Evolutionary conservation across 179 eudicot genomes (phyloP).

Genomic region (Sideroxylon spinosum): DNA sequence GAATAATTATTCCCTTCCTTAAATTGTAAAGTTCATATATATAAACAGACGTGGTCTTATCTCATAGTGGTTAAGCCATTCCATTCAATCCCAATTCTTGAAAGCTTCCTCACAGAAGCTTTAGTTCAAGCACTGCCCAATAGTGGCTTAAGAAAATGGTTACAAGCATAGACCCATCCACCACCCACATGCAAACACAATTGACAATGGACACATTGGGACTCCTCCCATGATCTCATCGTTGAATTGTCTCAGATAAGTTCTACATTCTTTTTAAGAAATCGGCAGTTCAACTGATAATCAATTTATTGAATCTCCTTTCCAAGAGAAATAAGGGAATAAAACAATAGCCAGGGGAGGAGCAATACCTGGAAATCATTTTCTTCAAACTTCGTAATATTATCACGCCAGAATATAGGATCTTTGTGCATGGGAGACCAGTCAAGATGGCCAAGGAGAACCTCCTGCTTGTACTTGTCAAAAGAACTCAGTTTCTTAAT

Average conservation of each 20-base stretch:
- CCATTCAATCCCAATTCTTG: not conserved
- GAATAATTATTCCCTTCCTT: too few relatives aligned
- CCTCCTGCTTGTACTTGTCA: conserved; percentile 97
- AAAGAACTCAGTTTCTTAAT: conserved; percentile 83
- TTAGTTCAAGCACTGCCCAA: not conserved
- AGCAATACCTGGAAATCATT: conserved; percentile 83
- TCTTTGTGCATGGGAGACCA: conserved; percentile 99
- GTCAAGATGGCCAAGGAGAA: conserved; percentile 88
- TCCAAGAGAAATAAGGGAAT: not conserved
- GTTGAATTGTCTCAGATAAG: too few relatives aligned
- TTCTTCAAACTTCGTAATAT: conserved; percentile 75
- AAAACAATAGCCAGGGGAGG: not conserved
- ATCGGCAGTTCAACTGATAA: not conserved
- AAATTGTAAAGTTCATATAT: too few relatives aligned
- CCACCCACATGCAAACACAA: not conserved
- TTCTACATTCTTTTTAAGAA: too few relatives aligned
- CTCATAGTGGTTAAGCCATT: not conserved
- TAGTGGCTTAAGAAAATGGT: not conserved
- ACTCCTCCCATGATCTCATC: not conserved
- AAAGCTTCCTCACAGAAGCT: not conserved
- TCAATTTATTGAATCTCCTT: not conserved
- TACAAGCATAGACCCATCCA: not conserved
- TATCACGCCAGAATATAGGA: conserved; percentile 87
- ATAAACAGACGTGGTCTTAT: too few relatives aligned
- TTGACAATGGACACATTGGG: not conserved